A percentile compares a stretch with the other conserved stretches of the same genome.
These are phyloP conservation scores for Aethionema arabicum DNA, from an alignment of 345 rosid genomes.

Conservation along the genomic window DNA sequence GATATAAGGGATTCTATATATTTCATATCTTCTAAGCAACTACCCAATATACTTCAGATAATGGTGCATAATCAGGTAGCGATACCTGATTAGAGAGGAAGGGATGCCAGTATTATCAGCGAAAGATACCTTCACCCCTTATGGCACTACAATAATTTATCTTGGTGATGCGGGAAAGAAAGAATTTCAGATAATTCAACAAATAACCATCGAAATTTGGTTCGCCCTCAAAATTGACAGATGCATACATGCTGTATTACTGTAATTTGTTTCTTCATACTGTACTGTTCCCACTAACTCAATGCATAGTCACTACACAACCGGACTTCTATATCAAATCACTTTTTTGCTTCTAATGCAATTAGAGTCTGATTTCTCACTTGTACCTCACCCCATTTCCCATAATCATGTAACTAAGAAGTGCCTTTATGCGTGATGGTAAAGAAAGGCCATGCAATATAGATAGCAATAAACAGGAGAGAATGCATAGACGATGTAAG, in stretches of 20 bases:
- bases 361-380: conserved; percentile 9
- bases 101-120: conserved; percentile 3
- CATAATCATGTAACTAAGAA: conserved; percentile 12
- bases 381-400: not conserved
- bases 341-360: conserved; percentile 3
- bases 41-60: conserved; percentile 19
- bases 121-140: conserved; percentile 5
- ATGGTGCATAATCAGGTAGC: not conserved
- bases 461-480: not conserved
- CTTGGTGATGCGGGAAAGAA: not conserved
- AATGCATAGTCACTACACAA: conserved; percentile 2
- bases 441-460: conserved; percentile 20
- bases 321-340: conserved; percentile 14
- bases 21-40: conserved; percentile 4
- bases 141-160: not conserved
- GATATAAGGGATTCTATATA: conserved; percentile 14
- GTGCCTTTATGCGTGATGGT: conserved; percentile 1
- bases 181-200: not conserved
- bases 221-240: not conserved
- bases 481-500: conserved; percentile 22
- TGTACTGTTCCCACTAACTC: not conserved
- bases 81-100: conserved; percentile 4
- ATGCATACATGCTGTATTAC: not conserved
- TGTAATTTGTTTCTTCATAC: not conserved
- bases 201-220: not conserved